Evolutionary conservation across 441 rosid genomes (phyloP).

Genomic region (Gossypium schwendimanii): DNA sequence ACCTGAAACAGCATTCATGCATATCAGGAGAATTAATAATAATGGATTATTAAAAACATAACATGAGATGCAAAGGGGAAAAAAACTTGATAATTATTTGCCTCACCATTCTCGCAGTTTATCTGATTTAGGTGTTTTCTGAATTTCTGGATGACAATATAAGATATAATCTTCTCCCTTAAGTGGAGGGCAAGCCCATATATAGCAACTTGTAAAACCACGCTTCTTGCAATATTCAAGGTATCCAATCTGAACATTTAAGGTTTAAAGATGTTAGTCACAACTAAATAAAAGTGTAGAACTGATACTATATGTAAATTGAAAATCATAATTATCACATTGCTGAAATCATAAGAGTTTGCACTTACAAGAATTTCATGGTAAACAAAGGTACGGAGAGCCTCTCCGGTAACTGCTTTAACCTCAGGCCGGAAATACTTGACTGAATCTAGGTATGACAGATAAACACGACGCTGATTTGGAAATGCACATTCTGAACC

Average conservation of each 20-base stretch:
- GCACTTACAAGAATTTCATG: conserved; percentile 91
- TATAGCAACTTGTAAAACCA: conserved; percentile 98
- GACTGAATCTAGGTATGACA: conserved; percentile 93
- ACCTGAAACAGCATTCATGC: conserved; percentile 45
- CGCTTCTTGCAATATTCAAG: conserved; percentile 97
- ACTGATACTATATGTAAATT: conserved; percentile 3
- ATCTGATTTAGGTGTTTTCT: conserved; percentile 99
- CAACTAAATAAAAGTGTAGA: neutral
- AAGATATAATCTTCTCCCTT: conserved; percentile 99
- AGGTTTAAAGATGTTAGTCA: conserved; percentile 6
- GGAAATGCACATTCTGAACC: conserved; percentile 84
- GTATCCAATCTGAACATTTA: conserved; percentile 74
- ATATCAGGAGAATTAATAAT: conserved; percentile 8
- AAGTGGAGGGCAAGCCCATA: conserved; percentile 99
- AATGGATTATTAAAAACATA: neutral
- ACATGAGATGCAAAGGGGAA: neutral
- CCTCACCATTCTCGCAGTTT: conserved; percentile 95
- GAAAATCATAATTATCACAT: conserved; percentile 4
- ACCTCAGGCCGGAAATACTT: conserved; percentile 98
- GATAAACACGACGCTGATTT: conserved; percentile 91
- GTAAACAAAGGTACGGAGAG: conserved; percentile 92
- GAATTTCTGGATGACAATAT: conserved; percentile 98
- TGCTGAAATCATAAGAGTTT: neutral
- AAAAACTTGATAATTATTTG: conserved; percentile 4
- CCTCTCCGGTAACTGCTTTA: conserved; percentile 88